Percentiles rank a stretch among this genome's conserved stretches.
These are phyloP conservation scores for Boeremia exigua DNA, from an alignment of 2,329 filamentous ascomycete species.

Conservation along the genomic window DNA sequence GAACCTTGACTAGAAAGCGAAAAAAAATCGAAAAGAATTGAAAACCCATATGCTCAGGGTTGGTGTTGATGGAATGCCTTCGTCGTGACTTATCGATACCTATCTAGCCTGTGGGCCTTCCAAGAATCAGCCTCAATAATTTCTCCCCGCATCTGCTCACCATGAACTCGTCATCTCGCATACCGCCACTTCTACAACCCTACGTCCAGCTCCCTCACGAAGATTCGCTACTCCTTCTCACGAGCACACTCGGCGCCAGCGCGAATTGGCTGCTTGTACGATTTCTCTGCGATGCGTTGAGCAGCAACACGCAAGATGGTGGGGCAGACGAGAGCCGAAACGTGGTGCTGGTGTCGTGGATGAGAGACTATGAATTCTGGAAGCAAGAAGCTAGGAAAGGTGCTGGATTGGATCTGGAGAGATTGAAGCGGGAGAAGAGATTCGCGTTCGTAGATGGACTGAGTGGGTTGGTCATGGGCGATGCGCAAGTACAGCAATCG, in stretches of 20 bases:
- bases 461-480: constrained; percentile 59
- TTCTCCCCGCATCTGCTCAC: constrained; percentile 18
- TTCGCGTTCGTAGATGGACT: constrained; percentile 81
- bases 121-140: constrained; percentile 6
- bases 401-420: constrained; percentile 74
- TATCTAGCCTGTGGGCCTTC: neutral
- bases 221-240: constrained; percentile 69
- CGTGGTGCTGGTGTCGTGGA: constrained; percentile 81
- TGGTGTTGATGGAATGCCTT: neutral
- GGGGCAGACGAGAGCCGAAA: constrained; percentile 35
- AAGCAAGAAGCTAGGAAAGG: constrained; percentile 71
- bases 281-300: constrained; percentile 57
- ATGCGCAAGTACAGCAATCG: constrained; percentile 2
- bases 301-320: constrained; percentile 31
- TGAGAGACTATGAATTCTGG: constrained; percentile 82
- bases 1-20: constrained; percentile 9
- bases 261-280: constrained; percentile 64
- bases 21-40: constrained; percentile 16
- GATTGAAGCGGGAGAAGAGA: constrained; percentile 61
- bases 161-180: constrained; percentile 55
- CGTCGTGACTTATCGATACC: constrained; percentile 9
- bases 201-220: constrained; percentile 66
- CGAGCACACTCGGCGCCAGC: constrained; percentile 63
- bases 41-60: neutral
- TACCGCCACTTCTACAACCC: constrained; percentile 69